Evolutionary conservation across 2,329 filamentous ascomycete genomes (phyloP), one percentile per base, ranked within the genome.

Genomic region (Neophaeococcomyces mojaviensis): DNA sequence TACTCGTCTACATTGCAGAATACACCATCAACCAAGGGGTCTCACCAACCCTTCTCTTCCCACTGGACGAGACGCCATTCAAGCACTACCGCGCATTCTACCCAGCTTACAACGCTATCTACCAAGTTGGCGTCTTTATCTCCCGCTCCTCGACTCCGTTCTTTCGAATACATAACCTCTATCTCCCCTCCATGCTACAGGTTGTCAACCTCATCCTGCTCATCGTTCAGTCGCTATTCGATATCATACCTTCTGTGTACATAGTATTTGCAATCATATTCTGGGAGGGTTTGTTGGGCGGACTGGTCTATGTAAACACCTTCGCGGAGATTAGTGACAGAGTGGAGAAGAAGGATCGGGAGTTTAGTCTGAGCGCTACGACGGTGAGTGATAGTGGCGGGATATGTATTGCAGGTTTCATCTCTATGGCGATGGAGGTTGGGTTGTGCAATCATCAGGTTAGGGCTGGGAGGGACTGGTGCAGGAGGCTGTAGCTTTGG

Each of bases 1-100:
- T 97, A 28, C 70, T 97, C 13, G 92, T 98, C 24, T 98, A 96
- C 63, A 78, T 97, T 30, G 88, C 89, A 47, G 92, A 98, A 69
- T 98, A 98, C 64, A 94, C 86, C 46, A 96, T 97, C 66, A 97
- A 97, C 68, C 89, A 95, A 69, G 90, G 89, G 30, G 88, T 97
- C 1, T 75, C 88, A 0, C 90, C 92, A 1, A 95, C 88, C 0
- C 72, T 97, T 0, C 77, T 98, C 3, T 98, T 95, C 61, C 88
- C 89, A 0, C 72, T 96, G 1, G 61, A 73, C 1, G 67, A 76
- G 9, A 84, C 86, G 1, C 92, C 92, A 0, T 97, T 97, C 62
- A 68, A 71, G 26, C 78, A 87, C 55, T 92, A 82, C 62, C 82
- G 90, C 33, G 84, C 82, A 26, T 97, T 96, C 64, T 98, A 98